Percentiles rank a stretch among this genome's conserved stretches.
These are phyloP conservation scores for Oenanthe javanica DNA, from an alignment of 140 eudicot species.

Conservation along the genomic window DNA sequence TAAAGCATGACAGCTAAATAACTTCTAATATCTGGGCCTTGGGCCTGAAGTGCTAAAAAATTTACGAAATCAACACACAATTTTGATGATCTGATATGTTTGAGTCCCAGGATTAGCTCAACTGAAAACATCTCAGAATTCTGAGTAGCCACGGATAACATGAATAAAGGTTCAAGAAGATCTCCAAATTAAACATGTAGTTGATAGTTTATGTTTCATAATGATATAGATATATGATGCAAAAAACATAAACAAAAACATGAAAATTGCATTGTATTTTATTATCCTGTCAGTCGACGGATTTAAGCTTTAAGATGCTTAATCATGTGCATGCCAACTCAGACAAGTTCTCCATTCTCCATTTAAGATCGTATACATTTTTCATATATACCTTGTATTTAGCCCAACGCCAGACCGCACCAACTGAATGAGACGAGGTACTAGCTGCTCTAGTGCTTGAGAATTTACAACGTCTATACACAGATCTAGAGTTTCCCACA, in stretches of 20 bases:
- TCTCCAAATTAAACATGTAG: neutral
- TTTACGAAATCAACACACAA: neutral
- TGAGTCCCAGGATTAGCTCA: neutral
- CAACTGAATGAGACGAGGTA: conserved; percentile 92
- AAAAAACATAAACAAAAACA: no score
- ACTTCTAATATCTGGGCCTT: neutral
- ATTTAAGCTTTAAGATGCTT: neutral
- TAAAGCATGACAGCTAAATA: neutral
- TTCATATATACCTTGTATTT: conserved; percentile 64
- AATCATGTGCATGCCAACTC: neutral
- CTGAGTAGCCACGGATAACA: neutral
- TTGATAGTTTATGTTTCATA: neutral
- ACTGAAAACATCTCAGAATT: neutral
- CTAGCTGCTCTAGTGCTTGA: conserved; percentile 62
- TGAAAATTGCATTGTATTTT: neutral
- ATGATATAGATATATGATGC: neutral
- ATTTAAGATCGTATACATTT: neutral
- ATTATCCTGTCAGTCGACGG: neutral
- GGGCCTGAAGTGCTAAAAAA: neutral
- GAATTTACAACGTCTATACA: conserved; percentile 79
- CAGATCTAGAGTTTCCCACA: conserved; percentile 95
- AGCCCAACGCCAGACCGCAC: conserved; percentile 93
- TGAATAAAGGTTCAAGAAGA: neutral
- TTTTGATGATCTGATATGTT: neutral
- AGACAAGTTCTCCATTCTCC: neutral